Conservation (phyloP, 169 alveolate species). For the Cyclospora cayetanensis region DNA sequence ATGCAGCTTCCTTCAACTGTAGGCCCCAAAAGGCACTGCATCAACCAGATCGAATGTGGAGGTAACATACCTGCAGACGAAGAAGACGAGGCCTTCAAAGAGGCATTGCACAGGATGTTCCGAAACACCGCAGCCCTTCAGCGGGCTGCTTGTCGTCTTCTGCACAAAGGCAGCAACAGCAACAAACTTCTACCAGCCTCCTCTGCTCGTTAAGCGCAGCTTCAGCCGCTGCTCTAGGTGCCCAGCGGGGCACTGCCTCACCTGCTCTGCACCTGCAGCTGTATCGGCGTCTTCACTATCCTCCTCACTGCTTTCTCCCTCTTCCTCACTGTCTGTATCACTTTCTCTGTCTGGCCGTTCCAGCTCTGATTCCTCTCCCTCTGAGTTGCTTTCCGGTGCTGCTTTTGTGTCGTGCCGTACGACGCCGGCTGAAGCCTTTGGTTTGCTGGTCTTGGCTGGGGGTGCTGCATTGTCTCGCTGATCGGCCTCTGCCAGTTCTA, state of each 20-base stretch:
- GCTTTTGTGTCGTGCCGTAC: too few relatives aligned
- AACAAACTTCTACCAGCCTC: not conserved
- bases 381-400: too few relatives aligned
- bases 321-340: too few relatives aligned
- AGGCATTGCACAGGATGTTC: slow-evolving; percentile 36
- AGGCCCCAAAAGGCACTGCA: too few relatives aligned
- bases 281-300: not conserved
- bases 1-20: not conserved
- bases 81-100: not conserved
- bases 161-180: not conserved
- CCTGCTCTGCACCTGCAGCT: not conserved
- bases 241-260: not conserved
- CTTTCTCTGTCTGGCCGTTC: not conserved
- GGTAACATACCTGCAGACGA: slow-evolving; percentile 14
- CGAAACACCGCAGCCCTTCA: not conserved
- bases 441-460: too few relatives aligned
- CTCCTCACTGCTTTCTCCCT: not conserved
- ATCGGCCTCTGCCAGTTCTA: not conserved
- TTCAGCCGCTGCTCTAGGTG: not conserved
- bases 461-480: too few relatives aligned
- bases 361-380: not conserved
- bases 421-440: too few relatives aligned
- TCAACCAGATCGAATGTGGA: too few relatives aligned
- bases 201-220: not conserved
- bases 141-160: not conserved